These are phyloP conservation scores for Suillus bovinus DNA, from an alignment of 768 basidiomycete genomes.

Conservation along the genomic window DNA sequence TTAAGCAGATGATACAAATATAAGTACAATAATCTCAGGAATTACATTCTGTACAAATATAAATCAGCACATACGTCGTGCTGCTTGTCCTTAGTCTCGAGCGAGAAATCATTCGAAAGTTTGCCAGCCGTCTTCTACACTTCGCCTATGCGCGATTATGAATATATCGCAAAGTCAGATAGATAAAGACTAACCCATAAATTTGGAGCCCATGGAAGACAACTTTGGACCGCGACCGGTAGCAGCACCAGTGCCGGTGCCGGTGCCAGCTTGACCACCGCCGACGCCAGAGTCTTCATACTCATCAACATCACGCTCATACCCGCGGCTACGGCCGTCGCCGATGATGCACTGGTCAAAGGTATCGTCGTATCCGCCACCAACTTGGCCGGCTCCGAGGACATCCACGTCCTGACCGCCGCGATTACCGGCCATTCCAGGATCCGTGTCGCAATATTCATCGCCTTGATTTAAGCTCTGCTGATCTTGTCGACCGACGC, in stretches of 20 bases:
- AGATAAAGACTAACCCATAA: constrained; percentile 7
- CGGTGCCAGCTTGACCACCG: neutral
- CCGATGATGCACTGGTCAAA: neutral
- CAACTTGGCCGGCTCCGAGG: constrained; percentile 8
- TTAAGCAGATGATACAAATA: neutral
- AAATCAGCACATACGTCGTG: constrained; percentile 9
- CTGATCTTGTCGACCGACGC: neutral
- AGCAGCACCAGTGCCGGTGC: neutral
- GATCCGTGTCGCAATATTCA: constrained; percentile 8
- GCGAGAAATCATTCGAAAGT: neutral
- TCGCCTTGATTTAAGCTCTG: neutral
- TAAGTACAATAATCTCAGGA: neutral
- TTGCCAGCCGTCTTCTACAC: constrained; percentile 14
- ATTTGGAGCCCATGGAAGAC: neutral
- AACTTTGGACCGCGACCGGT: neutral
- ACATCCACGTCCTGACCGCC: neutral
- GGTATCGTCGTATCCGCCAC: neutral
- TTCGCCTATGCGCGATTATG: neutral
- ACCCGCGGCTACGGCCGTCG: constrained; percentile 7
- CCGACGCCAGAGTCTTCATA: constrained; percentile 11
- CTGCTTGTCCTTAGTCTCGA: constrained; percentile 9
- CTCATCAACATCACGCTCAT: constrained; percentile 14
- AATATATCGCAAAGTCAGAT: neutral
- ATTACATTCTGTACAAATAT: neutral
- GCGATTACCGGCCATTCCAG: constrained; percentile 14